A percentile compares a stretch with the other conserved stretches of the same genome.
Conservation (phyloP, 768 basidiomycete genomes). For the Tulasnella sp. region DNA sequence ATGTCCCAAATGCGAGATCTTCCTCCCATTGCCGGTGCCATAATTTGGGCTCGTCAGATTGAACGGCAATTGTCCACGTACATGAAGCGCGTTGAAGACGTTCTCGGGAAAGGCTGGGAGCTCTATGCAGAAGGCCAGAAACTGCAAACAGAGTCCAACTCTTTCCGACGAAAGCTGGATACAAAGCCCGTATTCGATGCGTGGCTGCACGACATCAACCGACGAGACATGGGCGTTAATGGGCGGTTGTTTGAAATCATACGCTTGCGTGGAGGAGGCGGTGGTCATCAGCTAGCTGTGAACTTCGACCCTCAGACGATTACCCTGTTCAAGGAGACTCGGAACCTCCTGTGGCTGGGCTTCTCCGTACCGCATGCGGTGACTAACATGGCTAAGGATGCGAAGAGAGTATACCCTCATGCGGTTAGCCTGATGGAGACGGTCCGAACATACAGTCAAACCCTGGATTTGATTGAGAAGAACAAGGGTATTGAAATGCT, state of each 20-base stretch:
- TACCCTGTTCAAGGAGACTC: constrained; percentile 95
- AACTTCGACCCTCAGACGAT: constrained; percentile 99
- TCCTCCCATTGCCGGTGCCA: constrained; percentile 94
- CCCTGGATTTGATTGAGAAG: constrained; percentile 76
- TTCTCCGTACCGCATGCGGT: constrained; percentile 93
- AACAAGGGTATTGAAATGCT: constrained; percentile 90
- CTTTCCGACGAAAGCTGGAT: constrained; percentile 93
- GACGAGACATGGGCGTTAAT: constrained; percentile 81
- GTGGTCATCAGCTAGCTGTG: constrained; percentile 69
- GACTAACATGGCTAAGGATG: constrained; percentile 96
- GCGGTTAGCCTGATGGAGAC: constrained; percentile 98
- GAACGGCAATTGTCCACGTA: constrained; percentile 90
- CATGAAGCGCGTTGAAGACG: constrained; percentile 99
- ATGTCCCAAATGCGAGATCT: constrained; percentile 99
- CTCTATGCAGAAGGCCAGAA: constrained; percentile 99
- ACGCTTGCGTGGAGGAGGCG: constrained; percentile 46
- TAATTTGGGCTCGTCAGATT: constrained; percentile 99
- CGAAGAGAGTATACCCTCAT: constrained; percentile 95
- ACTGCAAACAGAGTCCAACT: constrained; percentile 77
- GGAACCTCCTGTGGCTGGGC: constrained; percentile 89
- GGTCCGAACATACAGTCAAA: constrained; percentile 95
- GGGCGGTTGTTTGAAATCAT: constrained; percentile 91
- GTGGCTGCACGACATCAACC: constrained; percentile 90
- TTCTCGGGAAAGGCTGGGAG: constrained; percentile 95
- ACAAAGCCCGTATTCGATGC: constrained; percentile 90